phyloP scores from a whole-genome alignment of 805 yeast species.

The Lipomyces mesembrius region DNA sequence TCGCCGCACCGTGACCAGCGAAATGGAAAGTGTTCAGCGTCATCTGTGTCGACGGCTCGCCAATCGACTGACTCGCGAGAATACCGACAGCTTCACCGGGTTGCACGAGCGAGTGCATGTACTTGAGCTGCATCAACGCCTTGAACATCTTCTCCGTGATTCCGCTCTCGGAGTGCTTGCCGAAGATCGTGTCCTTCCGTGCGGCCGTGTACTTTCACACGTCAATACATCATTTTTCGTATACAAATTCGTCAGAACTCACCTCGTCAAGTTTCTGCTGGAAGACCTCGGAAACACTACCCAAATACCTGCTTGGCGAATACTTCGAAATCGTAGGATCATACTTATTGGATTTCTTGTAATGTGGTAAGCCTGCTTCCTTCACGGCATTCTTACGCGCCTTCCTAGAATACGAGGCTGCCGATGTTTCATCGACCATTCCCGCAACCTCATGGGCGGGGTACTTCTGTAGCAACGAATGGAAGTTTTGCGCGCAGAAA shows the following conservation, averaged over 20 bases:
- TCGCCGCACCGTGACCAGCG: constrained; percentile 99
- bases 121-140: constrained; percentile 96
- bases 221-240: neutral
- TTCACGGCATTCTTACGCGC: constrained; percentile 66
- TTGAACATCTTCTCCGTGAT: constrained; percentile 81
- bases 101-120: constrained; percentile 90
- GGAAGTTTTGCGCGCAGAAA: constrained; percentile 90
- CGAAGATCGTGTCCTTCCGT: constrained; percentile 28
- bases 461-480: constrained; percentile 81
- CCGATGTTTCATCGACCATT: constrained; percentile 82
- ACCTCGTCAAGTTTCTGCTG: constrained; percentile 77
- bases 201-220: constrained; percentile 15
- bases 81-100: constrained; percentile 99
- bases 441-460: constrained; percentile 67
- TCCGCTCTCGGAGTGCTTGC: constrained; percentile 47
- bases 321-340: constrained; percentile 87
- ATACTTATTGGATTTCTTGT: constrained; percentile 63
- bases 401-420: constrained; percentile 80
- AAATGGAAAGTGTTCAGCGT: constrained; percentile 95
- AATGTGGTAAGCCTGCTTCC: constrained; percentile 65
- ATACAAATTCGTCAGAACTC: neutral
- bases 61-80: constrained; percentile 96
- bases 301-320: constrained; percentile 88
- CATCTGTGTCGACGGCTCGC: constrained; percentile 99
- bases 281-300: constrained; percentile 90